Base-by-base conservation (phyloP, 108 stramenopile species). In the Skeletonema menzelii region DNA sequence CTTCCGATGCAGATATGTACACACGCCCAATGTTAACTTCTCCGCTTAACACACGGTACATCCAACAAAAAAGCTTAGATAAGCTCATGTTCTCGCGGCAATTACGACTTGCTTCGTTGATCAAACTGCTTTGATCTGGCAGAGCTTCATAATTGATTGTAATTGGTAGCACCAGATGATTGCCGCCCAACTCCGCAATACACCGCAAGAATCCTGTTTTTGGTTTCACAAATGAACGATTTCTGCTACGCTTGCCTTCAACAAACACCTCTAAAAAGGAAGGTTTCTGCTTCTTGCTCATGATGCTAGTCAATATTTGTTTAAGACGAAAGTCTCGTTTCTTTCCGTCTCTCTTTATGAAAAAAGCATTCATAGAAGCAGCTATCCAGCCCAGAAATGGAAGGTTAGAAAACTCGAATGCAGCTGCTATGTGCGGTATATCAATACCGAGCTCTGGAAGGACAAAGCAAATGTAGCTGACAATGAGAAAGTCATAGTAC, bases 141-240 rank as follows among this genome's bases (percentile, higher is more conserved):
- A 93, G 85, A 31, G 57, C 67, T 68, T 96, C 95, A 55, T 96
- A 96, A 80, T 84, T 92, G 62, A 96, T 92, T 70, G 88, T 80
- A 38, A 96, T 73, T 13, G 95, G 95, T 63, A 92, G 76, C 27
- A 95, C 68, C 30, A 88, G 62, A 77, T 84, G 79, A 7, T 77
- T 67, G 10, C 72, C 67, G 56, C 70, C 84, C 22, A 71, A 83
- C 44, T 72, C 60, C 22, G 78, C 56, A 12, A 91, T 71, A 67
- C 88, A 84, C 27, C 82, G 81, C 31, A 96, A 73, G 35, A 93
- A 76, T n/a, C 95, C 95, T 1, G 95, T 96, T 77, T 90, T 94
- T 3, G 92, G 87, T 37, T 70, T 56, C 10, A 87, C 56, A 77
- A 93, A 96, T 8, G 90, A 82, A 11, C 95, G 80, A 66, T 88